Conservation (phyloP, 73 alveolate species). For the Tetrahymena malaccensis region DNA sequence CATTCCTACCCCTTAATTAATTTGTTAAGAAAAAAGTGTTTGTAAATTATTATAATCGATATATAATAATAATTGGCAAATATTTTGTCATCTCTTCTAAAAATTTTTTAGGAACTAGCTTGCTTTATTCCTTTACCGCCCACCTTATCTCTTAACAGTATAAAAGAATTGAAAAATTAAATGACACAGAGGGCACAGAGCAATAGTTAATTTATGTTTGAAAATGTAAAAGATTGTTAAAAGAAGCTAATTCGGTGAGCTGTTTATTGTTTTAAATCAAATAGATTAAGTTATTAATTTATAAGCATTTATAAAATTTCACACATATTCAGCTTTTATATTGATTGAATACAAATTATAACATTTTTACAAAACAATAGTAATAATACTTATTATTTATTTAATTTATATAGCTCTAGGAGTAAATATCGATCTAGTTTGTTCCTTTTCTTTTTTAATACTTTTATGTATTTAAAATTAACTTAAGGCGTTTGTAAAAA, state of each 20-base stretch:
- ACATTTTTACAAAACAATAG: too few relatives aligned
- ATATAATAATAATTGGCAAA: not conserved
- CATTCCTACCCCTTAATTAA: not conserved
- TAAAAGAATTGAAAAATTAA: not conserved
- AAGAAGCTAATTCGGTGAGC: too few relatives aligned
- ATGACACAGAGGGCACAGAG: too few relatives aligned
- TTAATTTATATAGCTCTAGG: too few relatives aligned
- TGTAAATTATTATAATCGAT: not conserved
- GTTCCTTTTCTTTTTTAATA: not conserved
- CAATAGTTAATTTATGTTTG: too few relatives aligned
- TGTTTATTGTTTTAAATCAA: not conserved
- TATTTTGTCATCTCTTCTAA: not conserved
- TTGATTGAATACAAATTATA: too few relatives aligned
- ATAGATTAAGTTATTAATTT: not conserved
- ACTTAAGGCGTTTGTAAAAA: not conserved
- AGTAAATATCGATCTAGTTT: not conserved
- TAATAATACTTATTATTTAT: too few relatives aligned
- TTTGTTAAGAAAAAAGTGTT: not conserved
- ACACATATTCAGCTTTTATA: not conserved
- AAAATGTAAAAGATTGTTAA: too few relatives aligned
- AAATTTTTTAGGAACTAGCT: not conserved
- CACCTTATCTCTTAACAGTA: not conserved
- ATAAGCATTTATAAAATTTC: not conserved
- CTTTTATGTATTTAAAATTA: not conserved
- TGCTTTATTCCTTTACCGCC: not conserved